Evolutionary conservation across 129 eudicot species (phyloP).

Genomic region (Ambrosia artemisiifolia): DNA sequence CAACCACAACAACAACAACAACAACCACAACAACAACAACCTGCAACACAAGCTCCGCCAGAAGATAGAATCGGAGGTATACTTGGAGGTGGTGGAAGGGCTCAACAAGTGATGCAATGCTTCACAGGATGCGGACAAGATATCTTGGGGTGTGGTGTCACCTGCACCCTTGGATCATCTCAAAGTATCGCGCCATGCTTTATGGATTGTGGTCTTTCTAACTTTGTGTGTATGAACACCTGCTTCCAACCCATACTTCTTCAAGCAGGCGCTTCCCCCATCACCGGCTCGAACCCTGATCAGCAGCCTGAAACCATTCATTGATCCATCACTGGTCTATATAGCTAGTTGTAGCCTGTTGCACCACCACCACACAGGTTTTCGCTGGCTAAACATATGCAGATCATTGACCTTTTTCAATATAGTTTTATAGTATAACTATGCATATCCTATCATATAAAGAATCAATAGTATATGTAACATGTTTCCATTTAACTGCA

Average conservation of each 20-base stretch:
- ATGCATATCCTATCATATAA: neutral
- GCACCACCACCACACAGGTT: neutral
- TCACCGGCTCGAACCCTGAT: neutral
- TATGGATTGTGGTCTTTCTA: conserved; percentile 37
- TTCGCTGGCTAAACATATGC: neutral
- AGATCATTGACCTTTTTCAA: neutral
- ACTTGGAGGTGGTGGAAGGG: conserved; percentile 23
- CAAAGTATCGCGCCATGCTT: conserved; percentile 36
- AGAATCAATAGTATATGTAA: neutral
- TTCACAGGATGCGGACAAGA: conserved; percentile 40
- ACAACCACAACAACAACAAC: neutral
- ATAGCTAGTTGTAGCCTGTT: neutral
- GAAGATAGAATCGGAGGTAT: conserved; percentile 13
- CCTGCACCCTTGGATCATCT: conserved; percentile 38
- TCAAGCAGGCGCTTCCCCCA: neutral
- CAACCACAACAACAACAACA: neutral
- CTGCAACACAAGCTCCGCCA: neutral
- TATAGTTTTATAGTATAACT: too few species aligned
- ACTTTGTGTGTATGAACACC: conserved; percentile 31
- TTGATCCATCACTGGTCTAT: neutral
- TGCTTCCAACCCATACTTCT: conserved; percentile 29
- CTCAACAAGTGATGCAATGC: conserved; percentile 36
- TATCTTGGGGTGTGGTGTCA: conserved; percentile 34
- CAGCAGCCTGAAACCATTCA: neutral
- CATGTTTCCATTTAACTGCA: neutral